Evolutionary conservation across 2,329 filamentous ascomycete genomes (phyloP).

Genomic region (Coniochaeta pulveracea): DNA sequence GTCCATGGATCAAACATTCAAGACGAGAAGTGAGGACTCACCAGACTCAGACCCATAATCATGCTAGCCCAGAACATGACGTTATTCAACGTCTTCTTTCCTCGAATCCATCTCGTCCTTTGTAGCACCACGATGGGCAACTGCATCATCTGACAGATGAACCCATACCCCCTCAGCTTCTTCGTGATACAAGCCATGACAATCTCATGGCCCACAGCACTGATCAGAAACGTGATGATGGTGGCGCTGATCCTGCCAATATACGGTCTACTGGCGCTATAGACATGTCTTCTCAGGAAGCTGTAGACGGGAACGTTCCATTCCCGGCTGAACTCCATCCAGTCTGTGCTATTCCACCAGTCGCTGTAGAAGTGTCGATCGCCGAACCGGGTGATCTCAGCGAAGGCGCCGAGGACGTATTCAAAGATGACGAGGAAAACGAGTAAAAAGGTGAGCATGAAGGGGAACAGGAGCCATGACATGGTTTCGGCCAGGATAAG

Average conservation of each 20-base stretch:
- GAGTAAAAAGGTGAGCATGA: constrained; percentile 90
- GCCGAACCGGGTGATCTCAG: constrained; percentile 85
- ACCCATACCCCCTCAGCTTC: constrained; percentile 90
- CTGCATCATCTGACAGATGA: constrained; percentile 92
- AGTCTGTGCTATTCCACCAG: constrained; percentile 71
- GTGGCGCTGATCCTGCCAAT: constrained; percentile 72
- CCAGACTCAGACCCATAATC: constrained; percentile 74
- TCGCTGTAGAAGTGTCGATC: constrained; percentile 87
- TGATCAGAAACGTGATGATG: constrained; percentile 83
- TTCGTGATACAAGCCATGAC: constrained; percentile 98
- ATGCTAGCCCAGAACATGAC: constrained; percentile 87
- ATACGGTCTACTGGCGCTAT: constrained; percentile 66
- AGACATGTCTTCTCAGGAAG: constrained; percentile 90
- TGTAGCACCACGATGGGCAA: constrained; percentile 91
- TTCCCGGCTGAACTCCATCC: constrained; percentile 91
- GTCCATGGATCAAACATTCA: neutral
- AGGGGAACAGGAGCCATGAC: constrained; percentile 85
- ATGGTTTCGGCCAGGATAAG: constrained; percentile 84
- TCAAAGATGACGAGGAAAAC: constrained; percentile 99
- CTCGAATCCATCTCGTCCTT: constrained; percentile 64
- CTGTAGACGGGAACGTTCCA: constrained; percentile 98
- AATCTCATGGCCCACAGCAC: constrained; percentile 81
- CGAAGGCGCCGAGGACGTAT: constrained; percentile 88
- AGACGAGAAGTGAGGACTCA: constrained; percentile 28
- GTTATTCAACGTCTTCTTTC: constrained; percentile 72